Percentiles rank a stretch among this genome's conserved stretches.
These are phyloP conservation scores for Apiospora marii DNA, from an alignment of 2,329 filamentous ascomycete species.

Conservation along the genomic window DNA sequence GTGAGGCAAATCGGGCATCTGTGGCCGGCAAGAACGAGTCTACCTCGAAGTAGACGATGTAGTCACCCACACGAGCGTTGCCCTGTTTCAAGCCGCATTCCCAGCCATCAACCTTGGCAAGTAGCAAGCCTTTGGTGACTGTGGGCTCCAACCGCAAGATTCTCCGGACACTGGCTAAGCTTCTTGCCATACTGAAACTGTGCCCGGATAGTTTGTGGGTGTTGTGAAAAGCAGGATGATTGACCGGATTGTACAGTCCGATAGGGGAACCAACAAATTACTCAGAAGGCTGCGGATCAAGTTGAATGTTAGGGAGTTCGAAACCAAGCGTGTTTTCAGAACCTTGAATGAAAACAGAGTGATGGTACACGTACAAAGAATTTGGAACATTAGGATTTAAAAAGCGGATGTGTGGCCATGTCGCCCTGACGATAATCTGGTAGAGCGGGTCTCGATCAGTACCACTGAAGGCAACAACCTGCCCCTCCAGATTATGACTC, in stretches of 20 bases:
- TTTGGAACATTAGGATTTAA: no score
- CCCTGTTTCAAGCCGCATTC: constrained; percentile 31
- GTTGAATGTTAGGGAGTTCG: background rate
- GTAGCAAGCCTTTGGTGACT: background rate
- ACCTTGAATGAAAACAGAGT: background rate
- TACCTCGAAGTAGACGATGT: constrained; percentile 43
- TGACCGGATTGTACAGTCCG: background rate
- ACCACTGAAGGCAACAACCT: background rate
- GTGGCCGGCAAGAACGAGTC: constrained; percentile 41
- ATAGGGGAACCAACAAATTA: background rate
- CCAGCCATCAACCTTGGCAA: constrained; percentile 40
- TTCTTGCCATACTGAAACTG: background rate
- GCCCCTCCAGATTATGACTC: no score
- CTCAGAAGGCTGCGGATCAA: no score
- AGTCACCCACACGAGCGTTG: constrained; percentile 32
- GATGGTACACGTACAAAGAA: background rate
- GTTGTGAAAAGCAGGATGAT: background rate
- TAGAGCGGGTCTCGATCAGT: background rate
- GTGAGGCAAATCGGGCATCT: constrained; percentile 33
- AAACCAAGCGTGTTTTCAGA: background rate
- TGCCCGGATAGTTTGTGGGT: background rate
- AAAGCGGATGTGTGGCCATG: no score
- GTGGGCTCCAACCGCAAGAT: background rate
- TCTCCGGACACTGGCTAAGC: background rate
- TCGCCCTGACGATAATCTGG: background rate